Base-by-base conservation (phyloP, 257 asterid genomes). In the Lantana camara region DNA sequence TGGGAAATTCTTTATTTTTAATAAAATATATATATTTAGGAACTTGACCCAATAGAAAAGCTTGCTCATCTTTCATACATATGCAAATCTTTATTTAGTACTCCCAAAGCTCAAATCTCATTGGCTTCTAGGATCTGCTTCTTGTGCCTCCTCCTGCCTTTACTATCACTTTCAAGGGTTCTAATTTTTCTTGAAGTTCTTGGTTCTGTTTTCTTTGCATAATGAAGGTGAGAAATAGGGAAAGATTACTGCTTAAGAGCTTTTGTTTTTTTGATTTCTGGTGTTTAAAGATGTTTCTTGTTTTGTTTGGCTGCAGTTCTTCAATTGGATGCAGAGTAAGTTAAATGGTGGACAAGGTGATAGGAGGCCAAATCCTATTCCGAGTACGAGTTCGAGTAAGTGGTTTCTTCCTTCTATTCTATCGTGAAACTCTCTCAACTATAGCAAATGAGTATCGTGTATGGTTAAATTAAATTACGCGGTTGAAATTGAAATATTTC, bases 121-220 rank as follows among this genome's bases (percentile, higher is more conserved):
- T 81, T 86, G 94, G 91, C 80, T 82, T 73, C 80, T 78, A 76
- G 76, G 78, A 75, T 77, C 81, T 75, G 66, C 82, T 77, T 67
- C 66, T 70, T 72, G 8, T 29, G 20, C 63, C 63, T 13, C 54
- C 63, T 41, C 0, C 22, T 2, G 3, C 45, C 37, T 32, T 34
- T 5, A 46, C 56, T 29, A 9, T 44, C 42, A 2, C 17, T 55
- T 23, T 2, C 47, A 41, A 4, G 17, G 0, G 7, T 3, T 2
- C n/a, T 41, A 1, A 24, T 20, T 62, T 9, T 29, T 0, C 48
- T 64, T 30, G 19, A 53, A 19, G n/a, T 46, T 47, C 21, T 64
- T 21, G 57, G 42, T 44, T 27, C 5, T 14, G 16, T 19, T 4
- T 48, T 14, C 49, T 61, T 63, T 52, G 73, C 66, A 68, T 42